Evolutionary conservation across 345 rosid genomes (phyloP).

Genomic region (Erucastrum elatum): DNA sequence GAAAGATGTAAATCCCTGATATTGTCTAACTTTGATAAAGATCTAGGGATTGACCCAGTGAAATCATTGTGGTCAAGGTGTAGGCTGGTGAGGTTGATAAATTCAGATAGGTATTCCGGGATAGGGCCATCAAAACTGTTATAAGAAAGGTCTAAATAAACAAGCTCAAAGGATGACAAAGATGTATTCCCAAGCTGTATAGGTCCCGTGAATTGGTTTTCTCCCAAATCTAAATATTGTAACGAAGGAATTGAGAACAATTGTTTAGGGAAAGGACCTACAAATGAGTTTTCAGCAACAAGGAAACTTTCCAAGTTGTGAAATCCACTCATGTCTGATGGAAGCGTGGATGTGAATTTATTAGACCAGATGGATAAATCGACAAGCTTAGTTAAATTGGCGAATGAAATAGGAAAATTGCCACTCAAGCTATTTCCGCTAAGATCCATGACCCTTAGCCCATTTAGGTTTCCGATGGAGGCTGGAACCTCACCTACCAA

Average conservation of each 20-base stretch:
- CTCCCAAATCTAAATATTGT: not conserved
- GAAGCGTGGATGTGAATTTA: not conserved
- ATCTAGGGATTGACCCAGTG: not conserved
- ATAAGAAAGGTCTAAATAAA: not conserved
- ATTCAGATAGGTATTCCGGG: not conserved
- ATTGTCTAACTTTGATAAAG: not conserved
- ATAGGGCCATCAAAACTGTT: conserved; percentile 11
- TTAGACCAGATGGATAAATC: not conserved
- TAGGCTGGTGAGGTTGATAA: not conserved
- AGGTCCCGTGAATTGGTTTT: conserved; percentile 11
- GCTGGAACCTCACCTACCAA: not conserved
- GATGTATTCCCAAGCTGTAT: conserved; percentile 6
- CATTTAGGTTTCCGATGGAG: not conserved
- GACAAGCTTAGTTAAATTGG: not conserved
- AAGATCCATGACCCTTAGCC: not conserved
- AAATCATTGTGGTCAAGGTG: not conserved
- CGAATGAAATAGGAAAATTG: not conserved
- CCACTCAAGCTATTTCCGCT: not conserved
- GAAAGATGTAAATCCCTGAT: not conserved
- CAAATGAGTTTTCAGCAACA: not conserved
- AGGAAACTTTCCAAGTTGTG: not conserved
- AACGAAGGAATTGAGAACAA: not conserved
- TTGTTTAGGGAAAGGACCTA: not conserved
- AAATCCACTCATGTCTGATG: not conserved
- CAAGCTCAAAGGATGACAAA: not conserved